Evolutionary conservation across 805 yeast genomes (phyloP).

Genomic region (Debaryomyces tyrocola): DNA sequence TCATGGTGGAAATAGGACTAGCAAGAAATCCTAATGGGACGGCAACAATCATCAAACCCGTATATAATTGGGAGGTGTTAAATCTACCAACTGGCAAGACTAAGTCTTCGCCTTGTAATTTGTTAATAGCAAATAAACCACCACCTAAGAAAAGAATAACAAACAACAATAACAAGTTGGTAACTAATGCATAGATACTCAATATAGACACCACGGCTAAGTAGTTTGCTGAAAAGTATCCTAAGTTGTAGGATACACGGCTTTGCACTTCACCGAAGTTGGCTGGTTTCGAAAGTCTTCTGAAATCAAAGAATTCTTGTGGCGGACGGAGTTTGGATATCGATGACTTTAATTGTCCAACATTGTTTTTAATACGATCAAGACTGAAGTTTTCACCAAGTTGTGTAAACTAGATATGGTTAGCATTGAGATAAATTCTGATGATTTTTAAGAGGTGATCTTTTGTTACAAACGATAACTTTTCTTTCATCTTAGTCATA

Average conservation of each 20-base stretch:
- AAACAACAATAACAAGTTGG: conserved; percentile 81
- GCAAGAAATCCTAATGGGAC: conserved; percentile 85
- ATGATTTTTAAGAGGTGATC: no score
- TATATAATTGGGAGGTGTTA: conserved; percentile 79
- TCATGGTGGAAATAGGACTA: conserved; percentile 81
- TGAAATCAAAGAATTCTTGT: conserved; percentile 89
- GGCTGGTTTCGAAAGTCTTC: conserved; percentile 86
- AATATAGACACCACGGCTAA: conserved; percentile 68
- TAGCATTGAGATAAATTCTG: no score
- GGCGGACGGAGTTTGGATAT: conserved; percentile 80
- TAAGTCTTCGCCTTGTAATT: conserved; percentile 80
- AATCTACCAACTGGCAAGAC: conserved; percentile 70
- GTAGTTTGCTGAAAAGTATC: conserved; percentile 87
- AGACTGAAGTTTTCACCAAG: conserved; percentile 49
- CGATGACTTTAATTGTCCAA: conserved; percentile 56
- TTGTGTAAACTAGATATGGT: conserved; percentile 32
- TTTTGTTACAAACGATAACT: no score
- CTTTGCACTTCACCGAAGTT: conserved; percentile 88
- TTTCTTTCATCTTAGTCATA: no score
- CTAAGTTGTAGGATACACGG: conserved; percentile 82
- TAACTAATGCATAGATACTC: conserved; percentile 80
- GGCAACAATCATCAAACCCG: conserved; percentile 72
- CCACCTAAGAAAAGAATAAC: conserved; percentile 70
- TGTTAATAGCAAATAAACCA: conserved; percentile 78
- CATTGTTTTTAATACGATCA: conserved; percentile 44